Conservation (phyloP, 176 grass and related monocot genomes). For the Phragmites australis region DNA sequence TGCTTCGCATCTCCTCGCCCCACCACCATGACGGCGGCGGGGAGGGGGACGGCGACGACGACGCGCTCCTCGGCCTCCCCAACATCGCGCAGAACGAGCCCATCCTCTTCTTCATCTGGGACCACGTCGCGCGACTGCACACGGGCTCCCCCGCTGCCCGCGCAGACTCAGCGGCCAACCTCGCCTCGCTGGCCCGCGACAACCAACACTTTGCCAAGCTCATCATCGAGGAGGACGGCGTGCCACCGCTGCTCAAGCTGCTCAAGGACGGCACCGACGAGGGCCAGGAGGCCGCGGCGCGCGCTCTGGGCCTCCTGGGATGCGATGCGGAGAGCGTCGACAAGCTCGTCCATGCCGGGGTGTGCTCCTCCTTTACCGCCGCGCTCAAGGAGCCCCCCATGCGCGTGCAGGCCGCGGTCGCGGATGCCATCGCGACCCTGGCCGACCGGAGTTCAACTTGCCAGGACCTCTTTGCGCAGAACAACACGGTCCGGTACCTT, state of each 20-base stretch:
- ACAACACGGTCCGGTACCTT: slow-evolving; percentile 68
- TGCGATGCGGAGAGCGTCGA: slow-evolving; percentile 59
- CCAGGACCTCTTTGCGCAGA: slow-evolving; percentile 81
- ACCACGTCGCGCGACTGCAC: slow-evolving; percentile 65
- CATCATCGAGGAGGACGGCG: slow-evolving; percentile 87
- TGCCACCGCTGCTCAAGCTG: slow-evolving; percentile 64
- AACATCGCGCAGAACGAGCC: slow-evolving; percentile 78
- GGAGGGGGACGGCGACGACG: slow-evolving; percentile 36
- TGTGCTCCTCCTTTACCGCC: slow-evolving; percentile 61
- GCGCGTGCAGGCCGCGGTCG: slow-evolving; percentile 72
- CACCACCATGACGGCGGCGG: slow-evolving; percentile 26
- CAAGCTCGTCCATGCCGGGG: slow-evolving; percentile 59
- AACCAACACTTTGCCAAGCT: slow-evolving; percentile 68
- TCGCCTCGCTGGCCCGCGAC: slow-evolving; percentile 72
- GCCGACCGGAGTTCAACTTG: slow-evolving; percentile 50
- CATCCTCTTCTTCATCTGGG: slow-evolving; percentile 75
- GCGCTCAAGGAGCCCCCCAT: slow-evolving; percentile 74
- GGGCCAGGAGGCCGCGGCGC: slow-evolving; percentile 62
- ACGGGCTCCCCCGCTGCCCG: slow-evolving; percentile 51
- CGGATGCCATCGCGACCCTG: slow-evolving; percentile 60
- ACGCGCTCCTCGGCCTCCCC: slow-evolving; percentile 51
- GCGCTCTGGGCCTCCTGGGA: slow-evolving; percentile 60
- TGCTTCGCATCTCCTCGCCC: slow-evolving; percentile 71
- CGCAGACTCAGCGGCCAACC: slow-evolving; percentile 54
- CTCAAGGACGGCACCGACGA: slow-evolving; percentile 76